Evolutionary conservation across 2,329 filamentous ascomycete genomes (phyloP), one percentile per base, ranked within the genome.

Genomic region (Hymenoscyphus fraxineus): DNA sequence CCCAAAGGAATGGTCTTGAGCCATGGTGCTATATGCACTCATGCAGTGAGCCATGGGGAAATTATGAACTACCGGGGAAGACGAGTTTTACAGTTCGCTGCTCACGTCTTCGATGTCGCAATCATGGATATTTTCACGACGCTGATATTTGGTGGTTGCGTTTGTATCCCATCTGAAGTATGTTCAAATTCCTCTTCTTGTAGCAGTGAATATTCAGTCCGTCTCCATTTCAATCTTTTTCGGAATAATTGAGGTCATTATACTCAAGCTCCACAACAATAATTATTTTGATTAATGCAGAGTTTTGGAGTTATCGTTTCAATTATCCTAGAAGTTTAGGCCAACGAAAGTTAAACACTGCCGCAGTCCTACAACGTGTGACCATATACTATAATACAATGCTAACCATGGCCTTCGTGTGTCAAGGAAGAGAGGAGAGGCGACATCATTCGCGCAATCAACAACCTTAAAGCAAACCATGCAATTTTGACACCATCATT

Each of bases 101-200:
- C 66, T 39, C 68, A 71, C 32, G 68, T 60, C 15, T 72, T 68
- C 47, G 71, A 73, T 58, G 54, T 61, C 7, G 55, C 58, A 16
- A 27, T 72, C n/a, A 32, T 60, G 3, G 71, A 73, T 31, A 72
- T 68, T 6, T 57, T 70, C 6, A 61, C 54, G 6, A 66, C 66
- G 0, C 54, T 73, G 19, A 59, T 66, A 15, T 32, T 61, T 38
- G 70, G 69, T 13, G 72, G 65, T 12, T 57, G 55, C 22, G 54
- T 72, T 40, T 73, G 71, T 59, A 62, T 72, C n/a, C 68, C 71
- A 9, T 59, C 63, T 19, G 69, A 72, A 19, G 41, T 47, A 47
- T 19, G 41, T 47, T 35, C 9, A 35, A 10, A 1, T 35, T 10
- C 7, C 35, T 7, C 35, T 35, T 35, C 6, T 35, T 10, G 35